Evolutionary conservation across 176 grass and related monocot genomes (phyloP).

Genomic region (Phoenix dactylifera): DNA sequence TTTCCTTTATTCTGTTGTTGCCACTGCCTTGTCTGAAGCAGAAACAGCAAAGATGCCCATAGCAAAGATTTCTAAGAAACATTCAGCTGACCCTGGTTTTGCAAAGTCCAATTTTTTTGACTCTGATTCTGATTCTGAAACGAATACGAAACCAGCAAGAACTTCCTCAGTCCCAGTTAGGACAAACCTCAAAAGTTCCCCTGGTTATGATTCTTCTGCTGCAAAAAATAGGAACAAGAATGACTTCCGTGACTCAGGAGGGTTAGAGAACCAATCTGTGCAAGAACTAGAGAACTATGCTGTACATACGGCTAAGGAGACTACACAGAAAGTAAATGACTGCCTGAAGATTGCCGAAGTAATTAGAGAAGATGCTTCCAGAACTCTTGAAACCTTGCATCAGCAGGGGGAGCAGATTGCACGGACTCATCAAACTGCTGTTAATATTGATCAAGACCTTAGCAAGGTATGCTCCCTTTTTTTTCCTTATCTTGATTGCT

Average conservation of each 20-base stretch:
- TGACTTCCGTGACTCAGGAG: slow-evolving; percentile 12
- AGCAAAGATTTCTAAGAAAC: no score
- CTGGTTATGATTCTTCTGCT: slow-evolving; percentile 3
- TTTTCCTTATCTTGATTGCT: no score
- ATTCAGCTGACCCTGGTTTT: no score
- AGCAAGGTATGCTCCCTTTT: slow-evolving; percentile 46
- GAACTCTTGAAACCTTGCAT: slow-evolving; percentile 61
- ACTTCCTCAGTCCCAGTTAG: slow-evolving; percentile 31
- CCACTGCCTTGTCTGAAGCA: no score
- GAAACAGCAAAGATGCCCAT: no score
- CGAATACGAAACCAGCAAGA: slow-evolving; percentile 10
- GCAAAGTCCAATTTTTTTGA: no score
- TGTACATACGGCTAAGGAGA: slow-evolving; percentile 48
- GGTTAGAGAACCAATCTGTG: slow-evolving; percentile 43
- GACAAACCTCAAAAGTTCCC: not conserved
- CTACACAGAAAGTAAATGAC: slow-evolving; percentile 63
- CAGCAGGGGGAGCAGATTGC: slow-evolving; percentile 86
- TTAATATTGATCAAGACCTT: slow-evolving; percentile 80
- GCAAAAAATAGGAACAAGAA: slow-evolving; percentile 13
- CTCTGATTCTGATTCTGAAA: no score
- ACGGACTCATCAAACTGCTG: slow-evolving; percentile 51
- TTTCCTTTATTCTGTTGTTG: no score
- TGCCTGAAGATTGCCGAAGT: slow-evolving; percentile 77
- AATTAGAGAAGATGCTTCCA: slow-evolving; percentile 81
- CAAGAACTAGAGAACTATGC: slow-evolving; percentile 73